These are phyloP conservation scores for Seminavis robusta DNA, from an alignment of 108 stramenopile genomes.

Conservation along the genomic window DNA sequence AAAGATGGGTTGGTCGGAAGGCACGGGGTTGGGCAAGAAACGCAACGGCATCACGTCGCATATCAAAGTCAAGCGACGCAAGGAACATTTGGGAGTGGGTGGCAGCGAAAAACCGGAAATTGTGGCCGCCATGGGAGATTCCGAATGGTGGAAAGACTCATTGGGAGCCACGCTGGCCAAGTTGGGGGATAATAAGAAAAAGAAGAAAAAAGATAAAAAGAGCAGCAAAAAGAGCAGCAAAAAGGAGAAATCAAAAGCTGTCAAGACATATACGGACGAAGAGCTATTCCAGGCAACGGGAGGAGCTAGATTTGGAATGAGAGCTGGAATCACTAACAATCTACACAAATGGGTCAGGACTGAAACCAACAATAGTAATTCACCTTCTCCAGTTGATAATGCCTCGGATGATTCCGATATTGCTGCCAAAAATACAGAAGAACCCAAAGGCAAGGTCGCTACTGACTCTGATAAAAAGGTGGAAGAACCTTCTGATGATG, in stretches of 20 bases:
- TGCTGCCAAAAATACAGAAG: slow-evolving; percentile 11
- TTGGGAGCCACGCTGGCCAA: slow-evolving; percentile 77
- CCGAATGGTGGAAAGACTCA: slow-evolving; percentile 85
- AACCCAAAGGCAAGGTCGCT: slow-evolving; percentile 7
- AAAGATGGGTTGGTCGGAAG: slow-evolving; percentile 91
- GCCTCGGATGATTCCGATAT: slow-evolving; percentile 44
- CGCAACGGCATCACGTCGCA: slow-evolving; percentile 79
- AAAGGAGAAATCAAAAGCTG: slow-evolving; percentile 26
- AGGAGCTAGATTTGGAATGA: slow-evolving; percentile 82
- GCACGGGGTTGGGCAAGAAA: slow-evolving; percentile 85
- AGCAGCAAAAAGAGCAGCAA: slow-evolving; percentile 11
- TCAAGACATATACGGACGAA: slow-evolving; percentile 68
- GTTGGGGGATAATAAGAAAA: slow-evolving; percentile 27
- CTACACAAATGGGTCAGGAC: slow-evolving; percentile 83
- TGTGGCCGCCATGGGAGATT: slow-evolving; percentile 23
- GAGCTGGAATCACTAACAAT: slow-evolving; percentile 62
- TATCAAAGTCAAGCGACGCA: slow-evolving; percentile 69
- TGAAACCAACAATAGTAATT: slow-evolving; percentile 34
- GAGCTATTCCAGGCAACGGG: slow-evolving; percentile 90
- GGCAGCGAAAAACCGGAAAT: slow-evolving; percentile 39
- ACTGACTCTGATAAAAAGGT: background rate
- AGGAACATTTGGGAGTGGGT: slow-evolving; percentile 65
- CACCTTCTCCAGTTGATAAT: slow-evolving; percentile 38
- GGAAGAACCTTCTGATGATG: slow-evolving; percentile 4
- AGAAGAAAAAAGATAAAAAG: slow-evolving; percentile 24